A percentile compares a stretch with the other conserved stretches of the same genome.
Evolutionary conservation across 441 rosid genomes (phyloP).

Genomic region (Adansonia rubrostipa): DNA sequence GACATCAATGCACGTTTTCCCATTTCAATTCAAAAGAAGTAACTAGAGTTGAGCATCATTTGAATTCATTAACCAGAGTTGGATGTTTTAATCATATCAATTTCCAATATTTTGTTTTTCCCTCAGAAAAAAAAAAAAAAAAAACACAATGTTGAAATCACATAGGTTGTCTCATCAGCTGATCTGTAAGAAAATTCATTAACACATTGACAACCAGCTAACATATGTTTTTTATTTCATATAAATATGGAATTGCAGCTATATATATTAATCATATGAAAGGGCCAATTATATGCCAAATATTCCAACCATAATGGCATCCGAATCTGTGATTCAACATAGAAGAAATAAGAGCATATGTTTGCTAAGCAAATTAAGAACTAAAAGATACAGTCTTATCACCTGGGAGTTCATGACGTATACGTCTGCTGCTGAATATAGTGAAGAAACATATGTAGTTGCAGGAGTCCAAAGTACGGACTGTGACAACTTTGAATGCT

Average conservation of each 20-base stretch:
- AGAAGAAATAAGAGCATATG: background rate
- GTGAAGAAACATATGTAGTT: conserved; percentile 83
- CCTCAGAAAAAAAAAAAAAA: background rate
- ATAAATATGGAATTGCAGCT: no score
- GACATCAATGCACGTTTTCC: conserved; percentile 20
- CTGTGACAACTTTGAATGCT: conserved; percentile 63
- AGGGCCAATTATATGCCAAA: background rate
- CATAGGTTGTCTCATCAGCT: background rate
- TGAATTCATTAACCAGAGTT: background rate
- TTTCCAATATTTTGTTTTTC: background rate
- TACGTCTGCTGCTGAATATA: conserved; percentile 94
- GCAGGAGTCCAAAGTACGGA: conserved; percentile 86
- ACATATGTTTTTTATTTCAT: background rate
- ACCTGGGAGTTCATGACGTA: conserved; percentile 97
- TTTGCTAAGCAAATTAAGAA: conserved; percentile 1
- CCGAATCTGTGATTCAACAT: background rate
- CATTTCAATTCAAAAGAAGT: conserved; percentile 3
- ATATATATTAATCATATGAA: background rate
- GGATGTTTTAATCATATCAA: background rate
- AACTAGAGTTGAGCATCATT: background rate
- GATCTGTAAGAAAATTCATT: background rate
- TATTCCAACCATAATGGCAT: background rate
- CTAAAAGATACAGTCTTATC: conserved; percentile 8
- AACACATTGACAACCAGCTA: background rate
- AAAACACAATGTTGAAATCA: background rate